These are phyloP conservation scores for Clarireedia monteithiana DNA, from an alignment of 2,329 filamentous ascomycete species.

Conservation along the genomic window DNA sequence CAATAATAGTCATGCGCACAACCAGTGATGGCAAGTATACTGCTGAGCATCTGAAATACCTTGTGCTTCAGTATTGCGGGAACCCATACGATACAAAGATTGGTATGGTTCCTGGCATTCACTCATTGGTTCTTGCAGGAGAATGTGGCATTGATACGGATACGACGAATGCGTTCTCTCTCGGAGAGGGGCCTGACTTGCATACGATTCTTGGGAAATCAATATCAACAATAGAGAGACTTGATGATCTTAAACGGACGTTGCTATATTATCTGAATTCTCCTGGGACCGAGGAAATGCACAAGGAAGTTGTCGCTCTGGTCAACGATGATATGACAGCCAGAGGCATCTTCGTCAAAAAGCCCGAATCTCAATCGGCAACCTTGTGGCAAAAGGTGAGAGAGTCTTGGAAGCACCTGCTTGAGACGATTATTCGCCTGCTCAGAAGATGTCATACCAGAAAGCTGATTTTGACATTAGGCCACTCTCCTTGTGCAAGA, in stretches of 20 bases:
- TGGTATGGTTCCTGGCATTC: not conserved
- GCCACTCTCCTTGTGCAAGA: not conserved
- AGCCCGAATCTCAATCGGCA: not conserved
- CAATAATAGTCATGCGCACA: not conserved
- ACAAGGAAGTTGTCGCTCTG: not conserved
- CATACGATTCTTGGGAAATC: not conserved
- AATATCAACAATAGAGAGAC: not conserved
- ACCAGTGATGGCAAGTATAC: not conserved
- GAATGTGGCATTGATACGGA: not conserved
- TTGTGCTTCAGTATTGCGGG: not conserved
- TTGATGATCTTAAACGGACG: not conserved
- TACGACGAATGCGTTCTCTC: not conserved
- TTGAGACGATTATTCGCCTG: no score
- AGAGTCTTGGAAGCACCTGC: no score
- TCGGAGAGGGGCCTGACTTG: not conserved
- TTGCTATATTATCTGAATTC: not conserved
- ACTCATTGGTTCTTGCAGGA: not conserved
- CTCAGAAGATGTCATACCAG: no score
- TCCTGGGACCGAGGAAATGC: not conserved
- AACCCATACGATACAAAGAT: not conserved
- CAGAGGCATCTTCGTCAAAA: not conserved
- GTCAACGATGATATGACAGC: not conserved
- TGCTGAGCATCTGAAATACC: not conserved
- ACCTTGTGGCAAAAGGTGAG: not conserved
- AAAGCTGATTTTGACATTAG: not conserved